Evolutionary conservation across 352 stramenopile species (phyloP).

Genomic region (Globisporangium radiosum): DNA sequence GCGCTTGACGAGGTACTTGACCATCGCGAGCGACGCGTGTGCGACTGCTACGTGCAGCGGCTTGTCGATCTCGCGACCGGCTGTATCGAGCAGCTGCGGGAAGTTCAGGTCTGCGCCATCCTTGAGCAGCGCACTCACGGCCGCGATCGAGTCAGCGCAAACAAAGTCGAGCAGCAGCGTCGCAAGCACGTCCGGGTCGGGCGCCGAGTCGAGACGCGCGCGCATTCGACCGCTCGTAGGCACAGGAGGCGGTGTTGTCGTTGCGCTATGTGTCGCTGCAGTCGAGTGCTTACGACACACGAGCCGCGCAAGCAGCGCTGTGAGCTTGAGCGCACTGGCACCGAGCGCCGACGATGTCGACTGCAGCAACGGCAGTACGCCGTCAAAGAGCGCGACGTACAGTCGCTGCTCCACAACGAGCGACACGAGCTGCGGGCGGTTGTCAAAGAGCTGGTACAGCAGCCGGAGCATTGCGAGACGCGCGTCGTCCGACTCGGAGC

Average conservation of each 20-base stretch:
- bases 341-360: conserved; percentile 32
- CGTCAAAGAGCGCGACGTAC: conserved; percentile 51
- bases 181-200: conserved; percentile 55
- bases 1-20: conserved; percentile 71
- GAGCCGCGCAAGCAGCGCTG: conserved; percentile 40
- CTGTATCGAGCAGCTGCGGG: conserved; percentile 30
- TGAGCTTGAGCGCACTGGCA: conserved; percentile 46
- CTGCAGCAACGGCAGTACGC: conserved; percentile 34
- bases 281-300: conserved; percentile 39
- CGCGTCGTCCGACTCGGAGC: conserved; percentile 62
- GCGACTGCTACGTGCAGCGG: conserved; percentile 60
- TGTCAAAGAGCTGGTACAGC: conserved; percentile 65
- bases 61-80: conserved; percentile 55
- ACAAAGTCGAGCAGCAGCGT: conserved; percentile 70
- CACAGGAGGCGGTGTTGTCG: not conserved
- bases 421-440: conserved; percentile 36
- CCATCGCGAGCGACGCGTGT: conserved; percentile 57
- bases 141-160: conserved; percentile 57
- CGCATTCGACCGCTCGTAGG: conserved; percentile 12
- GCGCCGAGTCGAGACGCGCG: conserved; percentile 37
- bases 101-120: conserved; percentile 75
- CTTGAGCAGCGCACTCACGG: conserved; percentile 65
- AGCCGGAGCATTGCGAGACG: conserved; percentile 56
- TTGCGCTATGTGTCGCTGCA: not conserved
- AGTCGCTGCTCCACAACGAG: conserved; percentile 53